Conservation (phyloP, 495 filamentous ascomycete genomes). For the Chlorociboria aeruginascens region DNA sequence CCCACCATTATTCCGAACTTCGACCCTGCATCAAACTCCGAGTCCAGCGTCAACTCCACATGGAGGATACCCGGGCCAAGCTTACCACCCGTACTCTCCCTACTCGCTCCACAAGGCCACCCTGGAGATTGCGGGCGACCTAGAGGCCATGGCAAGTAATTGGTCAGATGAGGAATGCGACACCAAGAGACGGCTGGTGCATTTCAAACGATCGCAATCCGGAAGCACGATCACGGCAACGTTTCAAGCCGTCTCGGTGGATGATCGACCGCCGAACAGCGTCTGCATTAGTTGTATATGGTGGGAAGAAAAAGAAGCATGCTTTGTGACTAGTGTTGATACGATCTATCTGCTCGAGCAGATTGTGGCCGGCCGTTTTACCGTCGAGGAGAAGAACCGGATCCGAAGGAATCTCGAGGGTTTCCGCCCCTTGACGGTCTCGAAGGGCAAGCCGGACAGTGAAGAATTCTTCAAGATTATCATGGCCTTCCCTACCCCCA, state of each 20-base stretch:
- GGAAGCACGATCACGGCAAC: conserved; percentile 59
- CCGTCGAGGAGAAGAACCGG: conserved; percentile 93
- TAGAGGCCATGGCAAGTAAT: conserved; percentile 61
- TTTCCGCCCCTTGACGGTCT: conserved; percentile 80
- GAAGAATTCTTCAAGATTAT: conserved; percentile 98
- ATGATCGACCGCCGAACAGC: conserved; percentile 60
- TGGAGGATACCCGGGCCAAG: conserved; percentile 23
- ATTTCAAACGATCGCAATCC: conserved; percentile 70
- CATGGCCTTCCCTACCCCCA: conserved; percentile 92
- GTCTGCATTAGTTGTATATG: conserved; percentile 84
- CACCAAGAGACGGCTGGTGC: conserved; percentile 66
- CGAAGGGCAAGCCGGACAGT: conserved; percentile 80
- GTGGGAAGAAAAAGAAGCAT: conserved; percentile 85
- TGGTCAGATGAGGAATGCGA: conserved; percentile 76
- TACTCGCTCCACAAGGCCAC: conserved; percentile 72
- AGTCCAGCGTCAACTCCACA: conserved; percentile 31
- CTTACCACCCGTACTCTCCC: conserved; percentile 70
- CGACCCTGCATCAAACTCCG: conserved; percentile 54
- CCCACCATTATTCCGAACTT: conserved; percentile 72
- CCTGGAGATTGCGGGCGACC: conserved; percentile 73
- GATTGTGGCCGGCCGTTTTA: conserved; percentile 67
- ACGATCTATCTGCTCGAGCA: conserved; percentile 89
- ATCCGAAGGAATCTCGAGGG: conserved; percentile 92
- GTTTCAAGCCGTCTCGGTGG: conserved; percentile 58
- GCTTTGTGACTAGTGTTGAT: conserved; percentile 90